A percentile compares a stretch with the other conserved stretches of the same genome.
Conservation (phyloP, 805 yeast genomes). For the Metschnikowia continentalis region DNA sequence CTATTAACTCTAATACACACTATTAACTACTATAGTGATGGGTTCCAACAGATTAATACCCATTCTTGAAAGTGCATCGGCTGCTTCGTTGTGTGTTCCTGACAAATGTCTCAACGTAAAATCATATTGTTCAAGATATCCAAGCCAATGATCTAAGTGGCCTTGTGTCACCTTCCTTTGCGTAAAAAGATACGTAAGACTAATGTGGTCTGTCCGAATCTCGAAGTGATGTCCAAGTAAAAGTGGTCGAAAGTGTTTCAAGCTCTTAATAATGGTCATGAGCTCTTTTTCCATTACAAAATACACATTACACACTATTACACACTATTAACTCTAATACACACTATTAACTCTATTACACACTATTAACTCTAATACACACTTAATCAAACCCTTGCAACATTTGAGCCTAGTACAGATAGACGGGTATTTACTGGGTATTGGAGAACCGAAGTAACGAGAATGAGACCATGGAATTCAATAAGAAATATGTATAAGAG, state of each 20-base stretch:
- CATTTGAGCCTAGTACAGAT: too few species aligned
- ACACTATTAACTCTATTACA: too few species aligned
- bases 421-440: too few species aligned
- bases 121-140: not conserved
- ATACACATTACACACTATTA: too few species aligned
- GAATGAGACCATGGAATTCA: too few species aligned
- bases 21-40: too few species aligned
- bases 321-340: too few species aligned
- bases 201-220: constrained; percentile 1
- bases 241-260: constrained; percentile 2
- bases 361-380: too few species aligned
- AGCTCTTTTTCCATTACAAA: constrained; percentile 4
- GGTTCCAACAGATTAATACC: not conserved
- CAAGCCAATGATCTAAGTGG: constrained; percentile 1
- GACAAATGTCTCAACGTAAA: not conserved
- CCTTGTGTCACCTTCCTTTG: not conserved
- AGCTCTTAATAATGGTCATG: constrained; percentile 4
- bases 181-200: not conserved
- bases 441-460: too few species aligned
- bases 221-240: constrained; percentile 3
- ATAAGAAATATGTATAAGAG: too few species aligned
- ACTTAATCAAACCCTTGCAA: too few species aligned
- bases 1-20: too few species aligned
- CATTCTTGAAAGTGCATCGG: constrained; percentile 1
- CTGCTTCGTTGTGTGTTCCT: constrained; percentile 1